Conservation (phyloP, 768 basidiomycete species). For the Thelephora ganbajun region DNA sequence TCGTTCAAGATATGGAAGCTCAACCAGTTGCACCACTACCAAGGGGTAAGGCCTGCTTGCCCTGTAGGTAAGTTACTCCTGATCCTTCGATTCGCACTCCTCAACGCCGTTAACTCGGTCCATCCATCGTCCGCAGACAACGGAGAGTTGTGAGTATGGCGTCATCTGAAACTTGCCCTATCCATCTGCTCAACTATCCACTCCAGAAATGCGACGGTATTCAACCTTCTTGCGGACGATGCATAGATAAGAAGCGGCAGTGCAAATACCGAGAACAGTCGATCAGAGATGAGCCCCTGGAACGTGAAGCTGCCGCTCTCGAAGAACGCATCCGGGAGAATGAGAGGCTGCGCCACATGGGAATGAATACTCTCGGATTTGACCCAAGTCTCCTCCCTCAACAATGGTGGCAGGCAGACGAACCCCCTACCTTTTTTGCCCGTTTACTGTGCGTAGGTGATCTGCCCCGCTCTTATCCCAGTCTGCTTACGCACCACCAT, state of each 20-base stretch:
- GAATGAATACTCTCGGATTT: constrained; percentile 3
- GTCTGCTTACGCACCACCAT: background rate
- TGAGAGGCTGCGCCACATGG: constrained; percentile 7
- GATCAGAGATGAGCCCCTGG: constrained; percentile 42
- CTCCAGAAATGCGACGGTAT: constrained; percentile 51
- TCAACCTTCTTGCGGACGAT: constrained; percentile 53
- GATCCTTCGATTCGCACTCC: background rate
- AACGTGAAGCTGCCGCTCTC: constrained; percentile 42
- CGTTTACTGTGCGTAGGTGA: constrained; percentile 6
- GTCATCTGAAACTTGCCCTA: background rate
- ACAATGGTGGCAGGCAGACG: constrained; percentile 3
- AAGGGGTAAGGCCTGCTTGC: constrained; percentile 2
- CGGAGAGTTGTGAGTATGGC: background rate
- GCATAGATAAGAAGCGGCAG: constrained; percentile 41
- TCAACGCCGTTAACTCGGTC: background rate
- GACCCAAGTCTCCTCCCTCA: too few relatives aligned
- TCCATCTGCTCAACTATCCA: background rate
- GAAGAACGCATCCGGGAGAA: constrained; percentile 30
- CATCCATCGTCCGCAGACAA: background rate
- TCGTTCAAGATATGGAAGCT: too few relatives aligned
- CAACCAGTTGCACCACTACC: background rate
- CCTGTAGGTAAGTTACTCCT: background rate
- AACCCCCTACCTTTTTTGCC: constrained; percentile 4
- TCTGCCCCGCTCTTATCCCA: background rate
- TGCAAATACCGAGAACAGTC: constrained; percentile 54